A percentile compares a stretch with the other conserved stretches of the same genome.
Evolutionary conservation across 257 asterid genomes (phyloP).

Genomic region (Scutellaria barbata): DNA sequence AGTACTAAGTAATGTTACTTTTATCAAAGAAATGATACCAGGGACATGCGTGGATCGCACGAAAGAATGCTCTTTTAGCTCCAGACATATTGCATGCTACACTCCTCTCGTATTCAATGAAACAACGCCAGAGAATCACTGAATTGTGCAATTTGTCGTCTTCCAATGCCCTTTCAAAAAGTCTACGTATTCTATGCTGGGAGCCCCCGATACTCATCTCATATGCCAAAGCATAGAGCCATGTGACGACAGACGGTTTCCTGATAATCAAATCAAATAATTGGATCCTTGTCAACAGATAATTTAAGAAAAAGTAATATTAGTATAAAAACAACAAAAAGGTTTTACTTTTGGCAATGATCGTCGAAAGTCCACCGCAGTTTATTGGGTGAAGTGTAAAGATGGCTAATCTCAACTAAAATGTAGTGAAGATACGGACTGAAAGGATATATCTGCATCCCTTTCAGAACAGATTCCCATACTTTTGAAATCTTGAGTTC

Average conservation of each 20-base stretch:
- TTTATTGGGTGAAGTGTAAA: constrained; percentile 76
- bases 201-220: constrained; percentile 74
- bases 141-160: constrained; percentile 65
- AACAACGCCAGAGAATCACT: constrained; percentile 85
- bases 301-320: constrained; percentile 6
- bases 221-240: constrained; percentile 72
- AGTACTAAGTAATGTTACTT: neutral
- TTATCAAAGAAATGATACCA: constrained; percentile 55
- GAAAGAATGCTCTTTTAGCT: constrained; percentile 86
- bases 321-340: constrained; percentile 8
- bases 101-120: constrained; percentile 71
- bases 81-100: constrained; percentile 60
- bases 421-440: constrained; percentile 62
- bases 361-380: constrained; percentile 81
- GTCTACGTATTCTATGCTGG: constrained; percentile 75
- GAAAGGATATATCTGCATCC: constrained; percentile 79
- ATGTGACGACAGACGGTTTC: constrained; percentile 76
- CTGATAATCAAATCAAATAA: constrained; percentile 46
- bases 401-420: constrained; percentile 68
- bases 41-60: constrained; percentile 96
- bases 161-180: constrained; percentile 86
- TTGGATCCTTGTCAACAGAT: neutral
- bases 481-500: constrained; percentile 59
- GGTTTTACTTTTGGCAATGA: constrained; percentile 58
- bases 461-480: constrained; percentile 73